Evolutionary conservation across 495 filamentous ascomycete species (phyloP).

Genomic region (Neurospora sublineolata): DNA sequence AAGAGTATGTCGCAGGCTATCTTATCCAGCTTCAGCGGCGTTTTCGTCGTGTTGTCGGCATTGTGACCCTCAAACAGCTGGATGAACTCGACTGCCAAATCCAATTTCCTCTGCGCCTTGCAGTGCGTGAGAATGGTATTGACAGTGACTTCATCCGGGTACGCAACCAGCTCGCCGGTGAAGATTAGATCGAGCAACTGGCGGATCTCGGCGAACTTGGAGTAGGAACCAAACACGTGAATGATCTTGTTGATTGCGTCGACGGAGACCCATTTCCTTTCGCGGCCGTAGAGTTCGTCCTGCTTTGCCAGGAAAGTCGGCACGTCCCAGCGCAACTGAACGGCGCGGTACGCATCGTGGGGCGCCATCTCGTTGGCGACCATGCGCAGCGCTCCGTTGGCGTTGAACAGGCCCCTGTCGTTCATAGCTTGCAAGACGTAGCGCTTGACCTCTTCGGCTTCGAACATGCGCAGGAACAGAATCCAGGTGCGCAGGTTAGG

Average conservation of each 20-base stretch:
- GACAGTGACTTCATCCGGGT: conserved; percentile 18
- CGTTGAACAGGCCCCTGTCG: conserved; percentile 14
- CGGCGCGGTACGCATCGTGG: conserved; percentile 20
- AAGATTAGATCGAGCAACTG: conserved; percentile 18
- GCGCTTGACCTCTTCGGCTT: conserved; percentile 24
- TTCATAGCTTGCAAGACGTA: conserved; percentile 24
- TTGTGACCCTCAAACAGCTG: conserved; percentile 11
- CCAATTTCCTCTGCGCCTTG: conserved; percentile 6
- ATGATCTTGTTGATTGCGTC: conserved; percentile 23
- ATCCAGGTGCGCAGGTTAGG: conserved; percentile 28
- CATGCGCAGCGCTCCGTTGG: conserved; percentile 6
- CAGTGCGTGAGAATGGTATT: conserved; percentile 28
- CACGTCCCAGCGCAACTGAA: conserved; percentile 12
- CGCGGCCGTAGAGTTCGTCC: conserved; percentile 22
- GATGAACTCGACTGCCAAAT: conserved; percentile 10
- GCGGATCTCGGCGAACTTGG: conserved; percentile 12
- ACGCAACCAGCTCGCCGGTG: neutral
- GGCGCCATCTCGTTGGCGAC: conserved; percentile 24
- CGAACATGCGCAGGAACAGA: conserved; percentile 27
- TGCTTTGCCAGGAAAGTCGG: conserved; percentile 18
- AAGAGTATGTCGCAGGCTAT: conserved; percentile 23
- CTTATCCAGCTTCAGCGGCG: conserved; percentile 2
- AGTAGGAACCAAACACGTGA: conserved; percentile 17
- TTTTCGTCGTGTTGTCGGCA: neutral
- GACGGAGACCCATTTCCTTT: conserved; percentile 21